Conservation (phyloP, 495 filamentous ascomycete genomes). For the Tetracladium marchalianum region DNA sequence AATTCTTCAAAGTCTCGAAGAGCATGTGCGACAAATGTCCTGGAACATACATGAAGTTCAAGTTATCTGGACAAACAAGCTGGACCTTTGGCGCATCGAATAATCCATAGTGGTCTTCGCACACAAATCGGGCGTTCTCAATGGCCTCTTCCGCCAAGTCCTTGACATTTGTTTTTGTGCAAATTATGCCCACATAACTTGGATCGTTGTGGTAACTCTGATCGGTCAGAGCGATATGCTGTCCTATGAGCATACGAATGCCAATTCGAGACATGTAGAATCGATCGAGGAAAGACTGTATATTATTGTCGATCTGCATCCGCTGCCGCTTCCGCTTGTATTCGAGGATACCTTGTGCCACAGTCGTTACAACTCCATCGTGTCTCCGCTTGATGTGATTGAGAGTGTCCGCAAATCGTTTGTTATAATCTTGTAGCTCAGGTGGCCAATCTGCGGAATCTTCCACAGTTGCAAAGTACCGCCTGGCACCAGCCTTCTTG, state of each 20-base stretch:
- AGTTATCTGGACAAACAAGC: conserved; percentile 83
- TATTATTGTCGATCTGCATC: conserved; percentile 96
- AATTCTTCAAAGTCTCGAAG: conserved; percentile 98
- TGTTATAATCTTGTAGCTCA: conserved; percentile 89
- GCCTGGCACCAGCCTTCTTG: conserved; percentile 45
- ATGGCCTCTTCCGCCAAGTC: conserved; percentile 95
- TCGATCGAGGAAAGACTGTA: conserved; percentile 92
- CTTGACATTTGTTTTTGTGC: conserved; percentile 94
- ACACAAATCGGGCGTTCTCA: conserved; percentile 96
- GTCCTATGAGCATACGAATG: conserved; percentile 97
- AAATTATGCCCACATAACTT: conserved; percentile 95
- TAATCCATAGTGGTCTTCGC: conserved; percentile 96
- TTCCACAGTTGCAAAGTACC: conserved; percentile 89
- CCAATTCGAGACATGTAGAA: conserved; percentile 99
- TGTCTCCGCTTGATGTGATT: conserved; percentile 92
- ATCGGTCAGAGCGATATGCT: conserved; percentile 94
- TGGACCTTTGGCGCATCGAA: conserved; percentile 97
- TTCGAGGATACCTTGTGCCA: conserved; percentile 91
- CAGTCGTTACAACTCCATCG: conserved; percentile 92
- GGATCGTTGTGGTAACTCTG: conserved; percentile 79
- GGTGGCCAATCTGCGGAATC: conserved; percentile 87
- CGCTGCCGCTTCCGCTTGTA: conserved; percentile 94
- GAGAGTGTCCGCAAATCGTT: conserved; percentile 72
- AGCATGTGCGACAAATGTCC: conserved; percentile 98
- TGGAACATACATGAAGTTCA: conserved; percentile 99